Evolutionary conservation across 1,284 basidiomycete genomes (phyloP).

Genomic region (Trametes hirsuta): DNA sequence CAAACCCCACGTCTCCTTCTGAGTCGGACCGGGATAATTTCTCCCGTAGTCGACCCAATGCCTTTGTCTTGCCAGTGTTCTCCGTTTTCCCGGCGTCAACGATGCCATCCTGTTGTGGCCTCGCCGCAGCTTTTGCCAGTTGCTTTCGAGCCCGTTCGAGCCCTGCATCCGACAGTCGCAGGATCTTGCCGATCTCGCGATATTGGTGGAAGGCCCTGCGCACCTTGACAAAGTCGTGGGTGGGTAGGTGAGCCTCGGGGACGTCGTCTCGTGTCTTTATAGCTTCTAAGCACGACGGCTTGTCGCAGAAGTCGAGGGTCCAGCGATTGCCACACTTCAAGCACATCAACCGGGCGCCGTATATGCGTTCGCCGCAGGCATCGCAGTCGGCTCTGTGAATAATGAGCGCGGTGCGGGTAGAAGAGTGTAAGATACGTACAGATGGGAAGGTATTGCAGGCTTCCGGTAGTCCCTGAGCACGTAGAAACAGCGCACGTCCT

Average conservation of each 20-base stretch:
- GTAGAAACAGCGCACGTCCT: slow-evolving; percentile 15
- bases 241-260: slow-evolving; percentile 28
- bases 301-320: slow-evolving; percentile 31
- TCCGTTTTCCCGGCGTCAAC: neutral
- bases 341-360: slow-evolving; percentile 30
- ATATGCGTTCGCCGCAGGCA: slow-evolving; percentile 21
- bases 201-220: slow-evolving; percentile 28
- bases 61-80: neutral
- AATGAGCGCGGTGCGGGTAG: neutral
- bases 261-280: slow-evolving; percentile 23
- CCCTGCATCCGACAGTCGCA: slow-evolving; percentile 18
- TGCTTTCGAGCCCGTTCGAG: slow-evolving; percentile 25
- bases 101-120: neutral
- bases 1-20: neutral
- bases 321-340: slow-evolving; percentile 23
- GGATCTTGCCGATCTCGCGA: slow-evolving; percentile 26
- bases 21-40: neutral
- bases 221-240: slow-evolving; percentile 36
- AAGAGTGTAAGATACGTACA: neutral
- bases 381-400: slow-evolving; percentile 18
- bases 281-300: slow-evolving; percentile 16
- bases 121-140: neutral
- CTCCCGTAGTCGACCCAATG: neutral
- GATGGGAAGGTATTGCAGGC: neutral
- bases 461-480: slow-evolving; percentile 10